Base-by-base conservation (phyloP, 2,329 filamentous ascomycete genomes). In the Ceratocystis eucalypticola region DNA sequence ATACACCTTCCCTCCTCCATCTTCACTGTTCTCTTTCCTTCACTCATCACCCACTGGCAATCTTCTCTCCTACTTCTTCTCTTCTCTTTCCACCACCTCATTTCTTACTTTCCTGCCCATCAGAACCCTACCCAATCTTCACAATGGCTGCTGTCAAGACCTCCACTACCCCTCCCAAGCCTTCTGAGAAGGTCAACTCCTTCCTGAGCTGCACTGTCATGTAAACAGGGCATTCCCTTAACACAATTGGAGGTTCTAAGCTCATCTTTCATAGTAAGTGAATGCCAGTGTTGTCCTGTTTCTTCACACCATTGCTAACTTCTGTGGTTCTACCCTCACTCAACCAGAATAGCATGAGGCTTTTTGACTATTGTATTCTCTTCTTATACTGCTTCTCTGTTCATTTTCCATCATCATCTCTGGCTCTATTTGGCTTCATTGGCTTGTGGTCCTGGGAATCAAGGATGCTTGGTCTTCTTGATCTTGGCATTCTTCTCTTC, bases 111-210 rank as follows among this genome's bases (percentile, higher is more conserved):
- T 25, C 41, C 41, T 33, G 17, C n/a, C n/a, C 30, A 4, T 30
- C 25, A 28, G 46, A 53, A 22, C 48, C 15, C 17, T 5, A 55
- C 45, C 41, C 22, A 67, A 20, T 46, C 30, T 55, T 66, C 59
- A 68, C n/a, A 66, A 68, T 68, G 66, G 64, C 66, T 15, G 48
- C 66, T 50, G 10, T 64, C 48, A 66, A 65, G 46, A 63, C 28
- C 63, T 25, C 66, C 46, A 41, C 65, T 33, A 2, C 55, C 28
- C 5, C 55, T 30, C 17, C 66, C 62, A 67, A 61, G 53, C 7
- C 28, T 57, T 33, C 25, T 17, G 41, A 41, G 10, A 46, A 62
- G 22, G 41, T 25, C 12, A 25, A 46, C 22, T 15, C 63, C 50
- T 25, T 37, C 30, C 10, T 33, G 30, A 37, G 55, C 46, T 65